Conservation (phyloP, 202 grass and related monocot species). For the Musa balbisiana region DNA sequence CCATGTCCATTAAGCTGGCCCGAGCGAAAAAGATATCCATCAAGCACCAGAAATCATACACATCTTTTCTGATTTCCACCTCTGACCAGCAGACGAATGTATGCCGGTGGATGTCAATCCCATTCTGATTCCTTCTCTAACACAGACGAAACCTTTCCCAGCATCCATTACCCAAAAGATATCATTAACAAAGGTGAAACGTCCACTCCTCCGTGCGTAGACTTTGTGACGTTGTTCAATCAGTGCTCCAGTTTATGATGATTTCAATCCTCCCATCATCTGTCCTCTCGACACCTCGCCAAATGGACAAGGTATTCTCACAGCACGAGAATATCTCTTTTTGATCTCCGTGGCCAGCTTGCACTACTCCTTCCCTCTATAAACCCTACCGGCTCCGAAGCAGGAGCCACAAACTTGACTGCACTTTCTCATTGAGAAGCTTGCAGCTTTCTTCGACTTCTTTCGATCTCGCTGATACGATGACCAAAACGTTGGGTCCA, state of each 20-base stretch:
- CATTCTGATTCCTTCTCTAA: neutral
- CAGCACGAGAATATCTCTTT: neutral
- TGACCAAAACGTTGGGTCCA: slow-evolving; percentile 39
- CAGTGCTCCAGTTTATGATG: neutral
- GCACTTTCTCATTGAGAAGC: neutral
- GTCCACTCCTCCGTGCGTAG: neutral
- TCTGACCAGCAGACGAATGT: neutral
- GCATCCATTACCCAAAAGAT: neutral
- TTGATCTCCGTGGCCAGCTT: neutral
- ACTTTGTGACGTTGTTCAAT: neutral
- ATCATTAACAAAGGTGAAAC: neutral
- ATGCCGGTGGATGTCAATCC: neutral
- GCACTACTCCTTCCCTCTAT: neutral
- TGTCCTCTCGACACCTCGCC: neutral
- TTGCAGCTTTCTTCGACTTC: neutral
- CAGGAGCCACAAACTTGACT: neutral
- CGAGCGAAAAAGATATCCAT: no score
- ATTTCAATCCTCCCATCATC: neutral
- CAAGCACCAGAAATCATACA: no score
- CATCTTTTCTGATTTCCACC: neutral
- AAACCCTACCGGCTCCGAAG: neutral
- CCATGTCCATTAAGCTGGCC: no score
- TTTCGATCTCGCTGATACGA: neutral
- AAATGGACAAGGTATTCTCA: neutral
- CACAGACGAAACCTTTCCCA: neutral